Evolutionary conservation across 1,284 basidiomycete species (phyloP), one percentile per base, ranked within the genome.

Genomic region (Meripilus lineatus): DNA sequence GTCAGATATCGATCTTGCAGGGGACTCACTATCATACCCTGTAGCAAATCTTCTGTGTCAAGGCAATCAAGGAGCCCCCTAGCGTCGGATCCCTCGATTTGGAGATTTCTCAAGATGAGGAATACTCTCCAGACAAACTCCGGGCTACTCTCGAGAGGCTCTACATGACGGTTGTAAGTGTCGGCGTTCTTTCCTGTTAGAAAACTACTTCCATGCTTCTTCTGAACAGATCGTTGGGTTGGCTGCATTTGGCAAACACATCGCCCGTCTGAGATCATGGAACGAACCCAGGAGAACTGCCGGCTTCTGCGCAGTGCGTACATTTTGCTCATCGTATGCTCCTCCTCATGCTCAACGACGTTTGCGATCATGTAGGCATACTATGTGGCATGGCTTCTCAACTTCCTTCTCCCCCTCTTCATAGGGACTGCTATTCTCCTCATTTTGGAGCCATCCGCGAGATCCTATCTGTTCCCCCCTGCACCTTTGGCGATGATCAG

Each of bases 231-330:
- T 72, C 6, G 62, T 75, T 14, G 65, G 69, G 0, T 45, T 69
- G 11, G 65, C 70, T 4, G 65, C 67, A 0, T 69, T 71, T 40
- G 50, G 61, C 4, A 70, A 74, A 47, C 76, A 80, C 49, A 56
- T 76, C 24, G 60, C 62, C 5, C 61, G 76, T 6, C 50, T 80
- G 4, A 67, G 72, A 25, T 70, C 69, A 0, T 79, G 77, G 77
- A 64, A 69, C 48, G 75, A 79, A 53, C 59, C 66, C 2, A 49
- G 55, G 22, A 58, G 77, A 3, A 76, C 74, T 1, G 55, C 55
- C 5, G 48, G 56, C 3, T 79, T 71, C 51, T 65, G 64, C 38
- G 51, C 55, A 0, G 65, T 66, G 36, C 42, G 64, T 51, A 10
- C 11, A 20, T 13, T 10, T 36, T 30, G 8, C 25, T 34, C 20